These are phyloP conservation scores for Mycena amicta DNA, from an alignment of 768 basidiomycete genomes.

Conservation along the genomic window DNA sequence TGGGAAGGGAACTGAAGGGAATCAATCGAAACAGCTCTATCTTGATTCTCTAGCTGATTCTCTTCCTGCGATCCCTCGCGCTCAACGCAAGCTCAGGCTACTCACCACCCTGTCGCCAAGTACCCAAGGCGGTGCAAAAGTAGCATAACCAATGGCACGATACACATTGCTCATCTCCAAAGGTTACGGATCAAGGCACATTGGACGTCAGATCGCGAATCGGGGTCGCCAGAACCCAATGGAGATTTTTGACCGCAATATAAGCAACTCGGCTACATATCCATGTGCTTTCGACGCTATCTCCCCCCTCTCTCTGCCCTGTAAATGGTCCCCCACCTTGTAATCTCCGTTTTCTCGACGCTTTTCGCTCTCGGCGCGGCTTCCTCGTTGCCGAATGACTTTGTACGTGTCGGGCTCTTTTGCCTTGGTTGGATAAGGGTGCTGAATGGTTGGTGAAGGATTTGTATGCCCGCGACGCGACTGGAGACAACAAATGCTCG, in stretches of 20 bases:
- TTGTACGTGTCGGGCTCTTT: neutral
- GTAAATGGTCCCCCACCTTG: conserved; percentile 10
- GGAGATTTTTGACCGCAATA: conserved; percentile 1
- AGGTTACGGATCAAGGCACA: too few relatives aligned
- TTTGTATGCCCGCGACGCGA: conserved; percentile 14
- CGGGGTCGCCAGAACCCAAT: neutral
- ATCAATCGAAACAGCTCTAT: too few relatives aligned
- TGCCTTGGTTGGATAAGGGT: too few relatives aligned
- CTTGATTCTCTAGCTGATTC: too few relatives aligned
- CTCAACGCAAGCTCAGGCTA: too few relatives aligned
- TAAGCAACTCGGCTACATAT: too few relatives aligned
- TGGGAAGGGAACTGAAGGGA: too few relatives aligned
- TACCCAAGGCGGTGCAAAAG: too few relatives aligned
- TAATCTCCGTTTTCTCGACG: conserved; percentile 5
- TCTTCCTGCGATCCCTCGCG: too few relatives aligned
- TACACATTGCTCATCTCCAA: too few relatives aligned
- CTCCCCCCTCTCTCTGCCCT: neutral
- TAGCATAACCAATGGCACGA: too few relatives aligned
- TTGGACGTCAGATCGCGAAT: neutral
- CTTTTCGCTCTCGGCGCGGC: conserved; percentile 13
- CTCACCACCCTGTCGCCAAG: too few relatives aligned
- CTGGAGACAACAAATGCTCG: conserved; percentile 14
- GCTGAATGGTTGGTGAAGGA: conserved; percentile 2
- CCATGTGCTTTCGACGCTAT: neutral
- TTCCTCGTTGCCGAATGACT: neutral